phyloP scores from a whole-genome alignment of 345 rosid genomes.

The Hevea brasiliensis region DNA sequence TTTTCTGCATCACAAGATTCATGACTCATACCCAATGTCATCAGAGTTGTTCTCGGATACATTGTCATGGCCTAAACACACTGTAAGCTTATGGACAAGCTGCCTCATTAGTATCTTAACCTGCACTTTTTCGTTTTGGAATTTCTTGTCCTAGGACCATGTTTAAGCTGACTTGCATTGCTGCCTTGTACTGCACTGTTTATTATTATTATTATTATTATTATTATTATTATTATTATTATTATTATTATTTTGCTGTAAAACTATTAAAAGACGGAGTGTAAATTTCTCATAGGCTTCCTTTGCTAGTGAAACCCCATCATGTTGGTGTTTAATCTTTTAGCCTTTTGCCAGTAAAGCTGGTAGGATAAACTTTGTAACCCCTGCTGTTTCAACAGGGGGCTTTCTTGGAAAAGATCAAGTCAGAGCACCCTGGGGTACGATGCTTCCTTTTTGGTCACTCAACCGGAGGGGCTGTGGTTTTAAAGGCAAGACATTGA shows the following conservation, averaged over 20 bases:
- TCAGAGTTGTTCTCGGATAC: not conserved
- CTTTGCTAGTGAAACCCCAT: constrained; percentile 6
- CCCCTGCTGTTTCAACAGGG: constrained; percentile 41
- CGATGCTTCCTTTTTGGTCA: constrained; percentile 99
- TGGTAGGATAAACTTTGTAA: not conserved
- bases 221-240: no score
- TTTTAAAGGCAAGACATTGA: constrained; percentile 63
- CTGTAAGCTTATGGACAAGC: not conserved
- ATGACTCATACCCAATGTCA: not conserved
- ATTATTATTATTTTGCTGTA: no score
- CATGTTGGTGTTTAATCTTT: not conserved
- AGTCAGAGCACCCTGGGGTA: constrained; percentile 69
- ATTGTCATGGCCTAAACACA: not conserved
- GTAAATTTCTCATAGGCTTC: not conserved
- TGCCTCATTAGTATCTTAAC: not conserved
- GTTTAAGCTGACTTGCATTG: constrained; percentile 7
- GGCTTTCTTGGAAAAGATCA: constrained; percentile 81
- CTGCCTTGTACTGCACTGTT: not conserved
- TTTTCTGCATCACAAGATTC: not conserved
- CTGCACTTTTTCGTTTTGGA: not conserved
- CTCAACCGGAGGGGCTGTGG: constrained; percentile 97
- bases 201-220: no score
- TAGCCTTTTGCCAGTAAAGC: not conserved
- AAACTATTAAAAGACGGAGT: not conserved
- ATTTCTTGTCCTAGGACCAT: not conserved